Conservation (phyloP, 148 eudicot species). For the Silene uniflora region DNA sequence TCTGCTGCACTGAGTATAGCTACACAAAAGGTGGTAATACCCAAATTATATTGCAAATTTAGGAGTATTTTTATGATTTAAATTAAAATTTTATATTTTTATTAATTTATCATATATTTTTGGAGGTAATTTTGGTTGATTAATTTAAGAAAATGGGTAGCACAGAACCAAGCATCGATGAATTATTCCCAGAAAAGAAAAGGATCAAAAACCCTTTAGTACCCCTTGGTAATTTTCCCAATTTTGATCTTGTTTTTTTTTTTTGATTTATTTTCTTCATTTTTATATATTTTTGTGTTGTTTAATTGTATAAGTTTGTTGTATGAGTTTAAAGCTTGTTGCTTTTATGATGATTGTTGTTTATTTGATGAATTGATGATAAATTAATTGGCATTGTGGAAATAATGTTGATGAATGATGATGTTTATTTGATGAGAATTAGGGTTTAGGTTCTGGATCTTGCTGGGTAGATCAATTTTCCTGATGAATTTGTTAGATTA, state of each 20-base stretch:
- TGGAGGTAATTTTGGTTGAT: background rate
- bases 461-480: constrained; percentile 1
- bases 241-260: background rate
- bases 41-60: no score
- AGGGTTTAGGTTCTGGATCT: constrained; percentile 6
- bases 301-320: background rate
- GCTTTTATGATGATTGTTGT: constrained; percentile 1
- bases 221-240: constrained; percentile 50
- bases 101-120: background rate
- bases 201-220: constrained; percentile 69
- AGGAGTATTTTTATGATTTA: no score
- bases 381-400: background rate
- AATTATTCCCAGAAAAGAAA: constrained; percentile 49
- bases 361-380: background rate
- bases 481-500: background rate
- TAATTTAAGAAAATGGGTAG: constrained; percentile 8
- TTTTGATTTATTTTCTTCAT: background rate
- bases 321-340: background rate
- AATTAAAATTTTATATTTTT: background rate
- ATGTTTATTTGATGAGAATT: constrained; percentile 1
- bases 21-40: no score
- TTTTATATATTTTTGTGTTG: background rate
- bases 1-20: no score
- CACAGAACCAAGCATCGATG: constrained; percentile 11
- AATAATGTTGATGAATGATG: background rate